These are phyloP conservation scores for Irpex sp. DNA, from an alignment of 1,284 basidiomycete species.

Conservation along the genomic window DNA sequence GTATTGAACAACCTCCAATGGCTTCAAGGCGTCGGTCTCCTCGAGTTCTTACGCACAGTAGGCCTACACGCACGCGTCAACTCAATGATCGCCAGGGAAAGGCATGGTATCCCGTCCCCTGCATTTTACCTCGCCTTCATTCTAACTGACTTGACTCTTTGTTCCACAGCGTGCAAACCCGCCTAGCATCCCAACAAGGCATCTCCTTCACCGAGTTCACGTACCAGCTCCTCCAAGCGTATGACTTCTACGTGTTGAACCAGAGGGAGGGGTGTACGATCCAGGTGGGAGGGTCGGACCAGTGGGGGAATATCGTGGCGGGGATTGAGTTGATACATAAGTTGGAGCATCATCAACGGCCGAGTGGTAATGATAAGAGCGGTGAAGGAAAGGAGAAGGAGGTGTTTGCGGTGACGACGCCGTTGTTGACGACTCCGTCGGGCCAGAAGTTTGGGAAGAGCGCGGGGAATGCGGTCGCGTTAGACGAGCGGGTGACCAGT, in stretches of 20 bases:
- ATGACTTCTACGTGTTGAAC: constrained; percentile 87
- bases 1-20: constrained; percentile 86
- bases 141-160: background rate
- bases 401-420: constrained; percentile 88
- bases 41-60: constrained; percentile 82
- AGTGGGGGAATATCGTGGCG: constrained; percentile 97
- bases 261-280: constrained; percentile 67
- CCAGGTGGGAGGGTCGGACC: constrained; percentile 95
- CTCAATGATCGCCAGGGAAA: constrained; percentile 88
- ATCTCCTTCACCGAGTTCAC: constrained; percentile 97
- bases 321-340: constrained; percentile 86
- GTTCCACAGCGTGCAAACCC: constrained; percentile 72
- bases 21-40: constrained; percentile 67
- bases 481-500: constrained; percentile 71
- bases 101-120: constrained; percentile 40
- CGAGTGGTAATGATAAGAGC: background rate
- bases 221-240: constrained; percentile 95
- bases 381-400: constrained; percentile 29
- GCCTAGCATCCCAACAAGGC: constrained; percentile 72
- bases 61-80: constrained; percentile 83
- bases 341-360: constrained; percentile 17
- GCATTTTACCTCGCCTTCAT: background rate
- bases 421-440: constrained; percentile 82
- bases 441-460: constrained; percentile 99
- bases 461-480: constrained; percentile 93